phyloP scores from a whole-genome alignment of 2,329 filamentous ascomycete genomes.

The Albifimbria verrucaria region DNA sequence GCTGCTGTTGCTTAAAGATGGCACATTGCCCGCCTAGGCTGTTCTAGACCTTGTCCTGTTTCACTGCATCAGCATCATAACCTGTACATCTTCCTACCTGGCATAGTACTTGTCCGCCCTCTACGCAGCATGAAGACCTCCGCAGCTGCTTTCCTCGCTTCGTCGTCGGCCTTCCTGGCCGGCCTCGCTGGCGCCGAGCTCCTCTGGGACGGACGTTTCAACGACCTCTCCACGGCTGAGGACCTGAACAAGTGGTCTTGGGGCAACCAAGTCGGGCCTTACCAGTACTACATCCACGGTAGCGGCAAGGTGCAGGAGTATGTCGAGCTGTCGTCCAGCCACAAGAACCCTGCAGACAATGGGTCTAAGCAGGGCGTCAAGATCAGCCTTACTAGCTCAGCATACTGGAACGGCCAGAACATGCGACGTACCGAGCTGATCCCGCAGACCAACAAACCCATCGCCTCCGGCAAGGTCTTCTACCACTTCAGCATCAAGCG shows the following conservation, averaged over 20 bases:
- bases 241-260: conserved; percentile 63
- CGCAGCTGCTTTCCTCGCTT: background rate
- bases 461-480: conserved; percentile 64
- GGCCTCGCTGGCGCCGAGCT: conserved; percentile 20
- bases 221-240: conserved; percentile 48
- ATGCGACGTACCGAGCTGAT: conserved; percentile 76
- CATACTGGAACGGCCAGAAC: conserved; percentile 68
- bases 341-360: conserved; percentile 64
- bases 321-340: conserved; percentile 55
- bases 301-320: conserved; percentile 52
- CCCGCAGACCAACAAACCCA: conserved; percentile 63
- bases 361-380: conserved; percentile 62
- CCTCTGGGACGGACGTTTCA: conserved; percentile 66
- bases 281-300: conserved; percentile 59
- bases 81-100: background rate
- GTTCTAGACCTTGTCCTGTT: no score
- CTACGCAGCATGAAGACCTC: background rate
- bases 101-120: background rate
- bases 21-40: no score
- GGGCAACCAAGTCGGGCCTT: conserved; percentile 65
- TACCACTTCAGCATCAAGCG: conserved; percentile 72
- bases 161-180: background rate
- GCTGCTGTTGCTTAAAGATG: no score
- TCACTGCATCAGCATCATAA: background rate
- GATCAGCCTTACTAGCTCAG: conserved; percentile 60